Base-by-base conservation (phyloP, 805 yeast genomes). In the Candida chauliodis region DNA sequence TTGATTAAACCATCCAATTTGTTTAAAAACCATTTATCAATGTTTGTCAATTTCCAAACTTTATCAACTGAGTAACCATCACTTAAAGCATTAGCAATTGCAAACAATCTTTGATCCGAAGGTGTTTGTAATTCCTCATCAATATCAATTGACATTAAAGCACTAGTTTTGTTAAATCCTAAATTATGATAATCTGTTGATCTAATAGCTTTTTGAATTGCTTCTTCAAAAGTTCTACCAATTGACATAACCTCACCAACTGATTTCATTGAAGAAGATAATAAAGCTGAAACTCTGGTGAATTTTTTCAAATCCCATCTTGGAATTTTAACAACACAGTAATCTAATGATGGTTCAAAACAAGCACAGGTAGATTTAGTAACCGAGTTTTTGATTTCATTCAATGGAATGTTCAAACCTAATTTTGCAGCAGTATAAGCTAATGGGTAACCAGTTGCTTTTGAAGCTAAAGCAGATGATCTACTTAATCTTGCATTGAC, bases 201-300 rank as follows among this genome's bases (percentile, higher is more conserved):
- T 65, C 99, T 78, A 50, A 93, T 89, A 41, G 98, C 99, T 69
- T 91, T 91, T 65, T 93, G 99, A 48, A 91, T 86, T 8, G 97
- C 95, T 62, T 91, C 99, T 66, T 91, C 99, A 51, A 91, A 91
- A 19, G 95, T 91, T 63, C 99, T 78, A 56, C 99, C 99, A 56
- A 91, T 87, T 50, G 91, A 78, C 99, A 91, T 91, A 37, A 93
- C 98, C 65, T 91, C 99, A 73, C 99, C 99, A 49, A 91, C 98
- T 45, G 97, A 89, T 69, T 91, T 91, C 99, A 91, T 91, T 21
- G 96, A 80, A 2, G 97, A 89, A 8, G 93, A 84, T 52, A 91
- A 77, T 59, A 81, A 74, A 37, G 86, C 81, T 15, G 95, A 84
- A 26, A 91, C 98, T 61, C 96, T 78, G 45, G 91, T 86, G 69